Conservation (phyloP, 2,329 filamentous ascomycete species). For the Parastagonospora nodorum region DNA sequence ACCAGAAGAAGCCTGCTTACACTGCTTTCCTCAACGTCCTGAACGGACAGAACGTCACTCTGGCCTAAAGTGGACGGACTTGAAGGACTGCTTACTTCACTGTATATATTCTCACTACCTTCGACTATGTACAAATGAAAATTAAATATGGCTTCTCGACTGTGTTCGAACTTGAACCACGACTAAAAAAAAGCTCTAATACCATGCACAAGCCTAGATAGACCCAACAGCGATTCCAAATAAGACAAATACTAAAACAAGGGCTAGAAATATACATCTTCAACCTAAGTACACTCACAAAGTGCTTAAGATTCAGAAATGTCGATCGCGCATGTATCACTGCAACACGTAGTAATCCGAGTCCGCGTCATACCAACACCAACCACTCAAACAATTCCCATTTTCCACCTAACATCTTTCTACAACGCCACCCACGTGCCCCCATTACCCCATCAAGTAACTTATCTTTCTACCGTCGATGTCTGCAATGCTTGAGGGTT, state of each 20-base stretch:
- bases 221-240: no score
- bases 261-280: no score
- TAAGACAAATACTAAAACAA: no score
- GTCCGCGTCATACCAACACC: background rate
- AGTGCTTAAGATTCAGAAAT: no score
- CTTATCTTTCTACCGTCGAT: slow-evolving; percentile 11
- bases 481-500: slow-evolving; percentile 19
- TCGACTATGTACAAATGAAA: no score
- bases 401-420: background rate
- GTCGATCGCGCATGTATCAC: no score
- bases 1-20: slow-evolving; percentile 41
- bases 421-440: background rate
- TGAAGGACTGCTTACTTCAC: background rate
- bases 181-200: no score
- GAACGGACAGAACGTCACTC: slow-evolving; percentile 15
- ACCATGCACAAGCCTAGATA: no score
- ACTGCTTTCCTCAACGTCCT: slow-evolving; percentile 30
- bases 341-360: no score
- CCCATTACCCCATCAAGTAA: slow-evolving; percentile 10
- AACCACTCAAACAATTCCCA: background rate
- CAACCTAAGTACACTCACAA: no score
- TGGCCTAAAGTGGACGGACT: background rate
- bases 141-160: no score
- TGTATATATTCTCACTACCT: background rate
- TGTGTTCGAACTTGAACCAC: no score